Percentiles rank a stretch among this genome's conserved stretches.
These are phyloP conservation scores for Oidiodendron maius DNA, from an alignment of 495 filamentous ascomycete species.

Conservation along the genomic window DNA sequence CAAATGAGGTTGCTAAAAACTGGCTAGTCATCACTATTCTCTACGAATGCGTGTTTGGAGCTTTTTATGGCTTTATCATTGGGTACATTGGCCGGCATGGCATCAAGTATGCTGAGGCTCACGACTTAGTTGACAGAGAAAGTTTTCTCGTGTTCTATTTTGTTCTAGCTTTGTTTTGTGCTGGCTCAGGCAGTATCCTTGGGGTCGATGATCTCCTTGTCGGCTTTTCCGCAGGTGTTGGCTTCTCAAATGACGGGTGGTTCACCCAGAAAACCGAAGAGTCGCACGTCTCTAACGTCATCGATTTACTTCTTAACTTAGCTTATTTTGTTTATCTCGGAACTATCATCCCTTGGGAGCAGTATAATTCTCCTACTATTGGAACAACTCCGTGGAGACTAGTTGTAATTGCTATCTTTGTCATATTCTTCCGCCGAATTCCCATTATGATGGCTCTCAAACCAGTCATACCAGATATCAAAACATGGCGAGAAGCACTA, in stretches of 20 bases:
- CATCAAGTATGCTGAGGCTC: slow-evolving; percentile 83
- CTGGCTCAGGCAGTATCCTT: slow-evolving; percentile 85
- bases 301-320: slow-evolving; percentile 94
- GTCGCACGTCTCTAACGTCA: slow-evolving; percentile 97
- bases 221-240: slow-evolving; percentile 90
- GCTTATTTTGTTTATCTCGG: slow-evolving; percentile 98
- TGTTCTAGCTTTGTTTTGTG: slow-evolving; percentile 91
- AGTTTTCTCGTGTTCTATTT: slow-evolving; percentile 99
- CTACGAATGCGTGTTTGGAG: slow-evolving; percentile 94
- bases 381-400: slow-evolving; percentile 83
- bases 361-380: slow-evolving; percentile 66
- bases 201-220: slow-evolving; percentile 96
- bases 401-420: slow-evolving; percentile 81
- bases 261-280: slow-evolving; percentile 98
- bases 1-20: slow-evolving; percentile 65
- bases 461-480: slow-evolving; percentile 91
- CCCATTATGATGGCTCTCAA: slow-evolving; percentile 92
- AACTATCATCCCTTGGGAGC: slow-evolving; percentile 91
- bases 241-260: slow-evolving; percentile 99
- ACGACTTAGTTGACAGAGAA: slow-evolving; percentile 86
- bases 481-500: slow-evolving; percentile 96
- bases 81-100: slow-evolving; percentile 86
- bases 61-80: slow-evolving; percentile 79
- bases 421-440: slow-evolving; percentile 94
- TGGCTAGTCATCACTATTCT: slow-evolving; percentile 90